These are phyloP conservation scores for Phytophthora melonis DNA, from an alignment of 352 stramenopile genomes.

Conservation along the genomic window DNA sequence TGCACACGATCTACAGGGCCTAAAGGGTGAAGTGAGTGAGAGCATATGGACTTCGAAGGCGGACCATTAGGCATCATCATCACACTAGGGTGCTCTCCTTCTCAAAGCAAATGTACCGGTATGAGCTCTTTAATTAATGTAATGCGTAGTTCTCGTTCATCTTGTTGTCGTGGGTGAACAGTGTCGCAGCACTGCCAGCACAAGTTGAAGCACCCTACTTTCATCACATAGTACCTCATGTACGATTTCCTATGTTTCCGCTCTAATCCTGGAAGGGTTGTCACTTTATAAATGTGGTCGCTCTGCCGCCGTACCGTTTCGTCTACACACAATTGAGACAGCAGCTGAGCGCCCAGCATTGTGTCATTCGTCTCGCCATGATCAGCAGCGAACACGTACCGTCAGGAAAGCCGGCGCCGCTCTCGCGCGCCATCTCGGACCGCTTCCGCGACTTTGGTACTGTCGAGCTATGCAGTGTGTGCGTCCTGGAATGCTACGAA, in stretches of 20 bases:
- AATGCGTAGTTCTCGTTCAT: too few relatives aligned
- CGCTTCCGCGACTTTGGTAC: constrained; percentile 38
- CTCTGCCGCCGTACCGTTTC: constrained; percentile 14
- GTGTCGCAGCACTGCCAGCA: constrained; percentile 5
- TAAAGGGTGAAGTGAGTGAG: neutral
- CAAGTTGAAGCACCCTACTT: constrained; percentile 20
- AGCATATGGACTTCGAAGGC: neutral
- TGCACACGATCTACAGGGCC: constrained; percentile 1
- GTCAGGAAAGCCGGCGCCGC: constrained; percentile 18
- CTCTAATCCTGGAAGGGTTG: constrained; percentile 1
- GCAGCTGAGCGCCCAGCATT: constrained; percentile 10
- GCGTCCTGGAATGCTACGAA: neutral
- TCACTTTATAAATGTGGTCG: constrained; percentile 10
- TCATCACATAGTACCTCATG: constrained; percentile 5
- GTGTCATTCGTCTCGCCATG: constrained; percentile 30
- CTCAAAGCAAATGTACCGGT: neutral
- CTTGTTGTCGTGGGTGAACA: constrained; percentile 12
- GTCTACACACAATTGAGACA: constrained; percentile 5
- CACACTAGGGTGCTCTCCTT: neutral
- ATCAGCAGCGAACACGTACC: constrained; percentile 14
- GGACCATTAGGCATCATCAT: neutral
- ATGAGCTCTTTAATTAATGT: too few relatives aligned
- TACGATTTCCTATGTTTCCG: neutral
- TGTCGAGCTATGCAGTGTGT: neutral
- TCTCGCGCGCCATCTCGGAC: constrained; percentile 40